Evolutionary conservation across 1,284 basidiomycete genomes (phyloP).

Genomic region (Earliella scabrosa): DNA sequence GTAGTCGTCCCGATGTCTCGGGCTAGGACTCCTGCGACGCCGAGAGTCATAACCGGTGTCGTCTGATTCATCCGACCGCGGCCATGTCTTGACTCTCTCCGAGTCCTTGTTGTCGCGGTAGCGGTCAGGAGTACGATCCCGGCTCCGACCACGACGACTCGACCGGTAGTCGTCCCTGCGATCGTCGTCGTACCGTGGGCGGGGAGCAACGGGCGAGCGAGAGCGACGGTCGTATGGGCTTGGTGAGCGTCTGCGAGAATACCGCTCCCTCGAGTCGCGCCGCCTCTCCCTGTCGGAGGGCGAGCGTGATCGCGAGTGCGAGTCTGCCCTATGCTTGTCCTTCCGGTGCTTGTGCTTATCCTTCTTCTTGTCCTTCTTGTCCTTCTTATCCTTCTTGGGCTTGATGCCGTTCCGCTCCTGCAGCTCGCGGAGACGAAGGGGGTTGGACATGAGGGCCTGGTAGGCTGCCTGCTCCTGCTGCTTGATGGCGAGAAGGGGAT

Average conservation of each 20-base stretch:
- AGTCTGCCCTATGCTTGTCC: constrained; percentile 35
- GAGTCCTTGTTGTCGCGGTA: constrained; percentile 26
- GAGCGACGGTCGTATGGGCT: constrained; percentile 45
- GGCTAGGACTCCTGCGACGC: constrained; percentile 23
- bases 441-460: constrained; percentile 89
- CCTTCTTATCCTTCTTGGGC: constrained; percentile 76
- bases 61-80: constrained; percentile 54
- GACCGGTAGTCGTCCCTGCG: constrained; percentile 25
- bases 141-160: constrained; percentile 32
- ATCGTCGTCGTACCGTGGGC: constrained; percentile 36
- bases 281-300: constrained; percentile 34
- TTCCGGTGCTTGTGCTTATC: constrained; percentile 50
- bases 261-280: constrained; percentile 40
- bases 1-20: constrained; percentile 26
- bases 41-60: constrained; percentile 37
- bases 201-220: constrained; percentile 39
- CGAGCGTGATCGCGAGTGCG: constrained; percentile 48
- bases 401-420: constrained; percentile 78
- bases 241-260: constrained; percentile 41
- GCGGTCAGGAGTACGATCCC: constrained; percentile 33
- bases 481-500: constrained; percentile 95
- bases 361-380: constrained; percentile 64
- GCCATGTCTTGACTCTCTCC: constrained; percentile 37
- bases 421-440: constrained; percentile 84
- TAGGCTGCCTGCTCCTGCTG: constrained; percentile 96